Percentiles rank a stretch among this genome's conserved stretches.
These are phyloP conservation scores for Phyllosticta citrichinensis DNA, from an alignment of 2,329 filamentous ascomycete species.

Conservation along the genomic window DNA sequence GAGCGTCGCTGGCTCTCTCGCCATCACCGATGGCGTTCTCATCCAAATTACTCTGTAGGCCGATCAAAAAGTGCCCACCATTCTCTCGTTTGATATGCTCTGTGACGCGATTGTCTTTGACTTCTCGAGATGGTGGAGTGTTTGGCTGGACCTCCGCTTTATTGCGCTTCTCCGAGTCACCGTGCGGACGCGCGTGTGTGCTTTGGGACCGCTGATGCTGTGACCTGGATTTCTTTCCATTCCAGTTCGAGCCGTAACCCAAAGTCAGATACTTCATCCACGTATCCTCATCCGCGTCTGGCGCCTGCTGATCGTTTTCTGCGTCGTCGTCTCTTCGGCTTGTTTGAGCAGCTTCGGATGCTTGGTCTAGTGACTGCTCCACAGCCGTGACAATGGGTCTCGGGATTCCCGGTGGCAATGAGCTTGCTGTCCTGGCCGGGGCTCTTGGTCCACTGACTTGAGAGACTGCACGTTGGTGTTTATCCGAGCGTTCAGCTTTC, in stretches of 20 bases:
- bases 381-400: conserved; percentile 37
- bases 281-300: conserved; percentile 31
- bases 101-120: conserved; percentile 53
- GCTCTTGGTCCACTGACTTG: not conserved
- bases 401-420: conserved; percentile 31
- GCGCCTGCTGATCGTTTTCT: conserved; percentile 13
- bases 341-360: conserved; percentile 28
- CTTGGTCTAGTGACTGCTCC: conserved; percentile 34
- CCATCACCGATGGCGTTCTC: conserved; percentile 36
- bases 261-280: conserved; percentile 43
- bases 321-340: not conserved
- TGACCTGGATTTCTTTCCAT: conserved; percentile 9
- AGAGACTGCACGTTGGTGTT: not conserved
- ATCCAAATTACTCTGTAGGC: conserved; percentile 54
- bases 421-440: not conserved
- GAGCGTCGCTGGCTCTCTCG: conserved; percentile 14
- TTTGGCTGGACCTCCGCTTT: not conserved
- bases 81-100: conserved; percentile 33
- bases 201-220: not conserved
- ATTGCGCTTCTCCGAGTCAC: conserved; percentile 2
- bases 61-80: conserved; percentile 54
- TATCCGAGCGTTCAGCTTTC: conserved; percentile 6
- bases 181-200: not conserved
- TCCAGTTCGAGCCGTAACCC: conserved; percentile 35
- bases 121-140: not conserved